Base-by-base conservation (phyloP, 2,329 filamentous ascomycete genomes). In the Diaporthe sp. region DNA sequence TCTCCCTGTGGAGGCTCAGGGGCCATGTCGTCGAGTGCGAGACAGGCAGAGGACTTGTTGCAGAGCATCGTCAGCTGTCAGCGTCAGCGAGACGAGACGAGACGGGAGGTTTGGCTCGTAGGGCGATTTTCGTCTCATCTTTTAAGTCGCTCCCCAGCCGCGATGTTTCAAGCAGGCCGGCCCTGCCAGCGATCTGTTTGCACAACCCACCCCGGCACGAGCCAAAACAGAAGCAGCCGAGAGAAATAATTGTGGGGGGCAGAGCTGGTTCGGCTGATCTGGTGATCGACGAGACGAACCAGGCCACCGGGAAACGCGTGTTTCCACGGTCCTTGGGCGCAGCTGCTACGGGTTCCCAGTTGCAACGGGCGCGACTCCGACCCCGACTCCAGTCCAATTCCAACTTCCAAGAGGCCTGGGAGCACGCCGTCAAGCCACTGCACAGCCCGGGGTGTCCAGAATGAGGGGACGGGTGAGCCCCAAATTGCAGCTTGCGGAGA, bases 71-170 rank as follows among this genome's bases (percentile, higher is more conserved):
- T 71, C 73, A 71, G 75, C 75, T 73, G 68, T 53, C 75, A 72
- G 57, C 73, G 73, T 62, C 57, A 55, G 53, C 57, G 46, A 51
- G 53, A 58, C 65, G 34, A 70, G 65, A 70, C 65, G 65, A 55
- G 65, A 55, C 62, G 49, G 65, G 34, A 42, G 34, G 15, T 42
- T 28, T 70, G 74, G 71, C 65, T 61, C 8, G 39, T 67, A 73
- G 67, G 70, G 70, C 74, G 57, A 31, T 67, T 74, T 74, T 74
- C 75, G 75, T 76, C 75, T 76, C 75, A 74, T 74, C 31, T 75
- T 73, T 73, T 60, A 67, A 61, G 51, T 31, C 60, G 51, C 72
- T 67, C 31, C 46, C 46, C 61, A 42, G 62, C 71, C 71, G 75
- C 75, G 15, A 74, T 74, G 75, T 76, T 76, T 76, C 75, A 74